Percentiles rank a stretch among this genome's conserved stretches.
These are phyloP conservation scores for Cercospora citrullina DNA, from an alignment of 2,329 filamentous ascomycete species.

Conservation along the genomic window DNA sequence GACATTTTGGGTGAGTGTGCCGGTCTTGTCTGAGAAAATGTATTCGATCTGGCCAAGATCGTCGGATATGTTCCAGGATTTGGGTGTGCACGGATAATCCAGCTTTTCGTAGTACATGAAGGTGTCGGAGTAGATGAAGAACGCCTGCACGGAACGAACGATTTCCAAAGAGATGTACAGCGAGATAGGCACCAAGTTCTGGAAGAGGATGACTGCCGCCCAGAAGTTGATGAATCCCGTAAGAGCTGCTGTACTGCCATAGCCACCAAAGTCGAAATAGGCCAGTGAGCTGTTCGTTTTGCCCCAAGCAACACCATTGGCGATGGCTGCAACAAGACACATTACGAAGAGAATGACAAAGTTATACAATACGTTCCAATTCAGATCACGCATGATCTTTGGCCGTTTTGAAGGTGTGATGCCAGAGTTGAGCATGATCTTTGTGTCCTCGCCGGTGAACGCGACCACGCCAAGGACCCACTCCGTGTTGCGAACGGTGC, in stretches of 20 bases:
- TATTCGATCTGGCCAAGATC: conserved; percentile 98
- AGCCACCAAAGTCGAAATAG: conserved; percentile 81
- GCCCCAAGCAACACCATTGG: conserved; percentile 80
- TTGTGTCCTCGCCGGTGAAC: conserved; percentile 94
- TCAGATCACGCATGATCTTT: conserved; percentile 86
- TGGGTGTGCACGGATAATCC: conserved; percentile 92
- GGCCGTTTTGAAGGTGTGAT: conserved; percentile 93
- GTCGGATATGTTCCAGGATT: conserved; percentile 98
- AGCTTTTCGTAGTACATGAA: conserved; percentile 96
- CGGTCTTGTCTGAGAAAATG: conserved; percentile 95
- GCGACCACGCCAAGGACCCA: conserved; percentile 91
- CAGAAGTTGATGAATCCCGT: conserved; percentile 97
- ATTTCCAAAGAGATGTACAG: conserved; percentile 98
- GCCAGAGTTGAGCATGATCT: conserved; percentile 98
- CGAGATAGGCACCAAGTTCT: conserved; percentile 98
- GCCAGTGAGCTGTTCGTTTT: conserved; percentile 70
- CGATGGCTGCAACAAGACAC: conserved; percentile 81
- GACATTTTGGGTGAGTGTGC: conserved; percentile 85
- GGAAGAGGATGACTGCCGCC: conserved; percentile 90
- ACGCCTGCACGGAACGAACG: conserved; percentile 84
- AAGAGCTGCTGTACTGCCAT: conserved; percentile 66
- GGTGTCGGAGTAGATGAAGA: conserved; percentile 96
- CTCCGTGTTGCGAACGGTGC: conserved; percentile 90
- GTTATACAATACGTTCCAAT: conserved; percentile 97
- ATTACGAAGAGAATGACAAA: conserved; percentile 86